Evolutionary conservation across 768 basidiomycete genomes (phyloP).

Genomic region (Kwoniella bestiolae): DNA sequence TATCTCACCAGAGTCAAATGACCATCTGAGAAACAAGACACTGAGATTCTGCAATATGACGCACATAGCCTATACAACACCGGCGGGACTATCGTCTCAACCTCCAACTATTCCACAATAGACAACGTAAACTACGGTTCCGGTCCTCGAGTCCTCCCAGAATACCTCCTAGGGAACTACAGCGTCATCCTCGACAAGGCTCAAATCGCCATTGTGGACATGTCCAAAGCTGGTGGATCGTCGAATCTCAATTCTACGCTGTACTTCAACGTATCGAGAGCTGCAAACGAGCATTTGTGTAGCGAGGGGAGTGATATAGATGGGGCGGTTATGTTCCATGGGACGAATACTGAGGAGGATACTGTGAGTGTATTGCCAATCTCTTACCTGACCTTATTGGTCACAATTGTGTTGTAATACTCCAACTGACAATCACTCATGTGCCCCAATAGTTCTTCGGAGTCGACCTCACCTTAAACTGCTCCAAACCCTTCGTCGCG

Average conservation of each 20-base stretch:
- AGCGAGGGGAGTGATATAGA: slow-evolving; percentile 37
- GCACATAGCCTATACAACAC: slow-evolving; percentile 29
- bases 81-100: slow-evolving; percentile 27
- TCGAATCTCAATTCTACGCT: slow-evolving; percentile 23
- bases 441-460: slow-evolving; percentile 4
- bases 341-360: slow-evolving; percentile 54
- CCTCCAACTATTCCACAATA: slow-evolving; percentile 15
- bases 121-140: slow-evolving; percentile 31
- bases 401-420: neutral
- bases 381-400: neutral
- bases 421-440: neutral
- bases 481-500: slow-evolving; percentile 51
- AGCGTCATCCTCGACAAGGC: slow-evolving; percentile 21
- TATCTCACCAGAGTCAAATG: neutral
- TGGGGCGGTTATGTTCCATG: slow-evolving; percentile 43
- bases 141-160: slow-evolving; percentile 1
- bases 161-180: slow-evolving; percentile 15
- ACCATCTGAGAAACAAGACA: neutral
- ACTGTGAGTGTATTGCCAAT: slow-evolving; percentile 26
- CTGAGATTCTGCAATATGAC: neutral
- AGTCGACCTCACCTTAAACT: slow-evolving; percentile 53
- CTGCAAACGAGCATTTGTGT: slow-evolving; percentile 46
- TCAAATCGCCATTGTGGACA: slow-evolving; percentile 25
- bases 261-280: slow-evolving; percentile 27
- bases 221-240: slow-evolving; percentile 12